Base-by-base conservation (phyloP, 2,329 filamentous ascomycete species). In the Alternaria burnsii region DNA sequence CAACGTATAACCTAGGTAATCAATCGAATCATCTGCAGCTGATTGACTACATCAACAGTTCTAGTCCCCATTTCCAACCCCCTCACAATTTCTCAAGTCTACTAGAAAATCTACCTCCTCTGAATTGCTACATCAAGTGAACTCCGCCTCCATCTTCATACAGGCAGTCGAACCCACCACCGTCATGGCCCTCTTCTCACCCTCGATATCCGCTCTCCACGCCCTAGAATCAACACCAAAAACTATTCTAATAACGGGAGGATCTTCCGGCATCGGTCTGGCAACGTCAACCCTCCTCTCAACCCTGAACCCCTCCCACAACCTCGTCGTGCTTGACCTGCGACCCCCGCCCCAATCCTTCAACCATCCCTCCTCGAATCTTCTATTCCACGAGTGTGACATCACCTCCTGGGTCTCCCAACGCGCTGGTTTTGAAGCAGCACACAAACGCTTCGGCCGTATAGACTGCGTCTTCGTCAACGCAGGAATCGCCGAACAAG, bases 401-500 rank as follows among this genome's bases (percentile, higher is more conserved):
- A 77, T 84, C 53, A 80, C 80, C 2, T 78, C 76, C 52, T 85
- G 83, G 83, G 52, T 65, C 6, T 76, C 76, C 5, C 82, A 84
- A 69, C 76, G 82, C 30, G 72, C 75, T 1, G 82, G 78, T 16
- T 85, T 84, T 66, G 76, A 79, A 60, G 70, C 71, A 7, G 80
- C 78, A 3, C 68, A 80, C 52, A 52, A 70, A 7, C 78, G 78
- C 28, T 84, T 84, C 68, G 78, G 79, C 7, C 71, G 75, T 10
- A 80, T 84, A 42, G 81, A 82, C 54, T 74, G 73, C 40, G 82
- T 84, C 14, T 85, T 83, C 63, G 80, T 84, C 47, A 84, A 84
- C 53, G 82, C 83, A 5, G 83, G 83, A 0, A 80, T 84, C 24
- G 76, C 80, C 28, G 83, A 85, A 62, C 76, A 81, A 50, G 75